These are phyloP conservation scores for Sclerotinia nivalis DNA, from an alignment of 2,329 filamentous ascomycete genomes.

Conservation along the genomic window DNA sequence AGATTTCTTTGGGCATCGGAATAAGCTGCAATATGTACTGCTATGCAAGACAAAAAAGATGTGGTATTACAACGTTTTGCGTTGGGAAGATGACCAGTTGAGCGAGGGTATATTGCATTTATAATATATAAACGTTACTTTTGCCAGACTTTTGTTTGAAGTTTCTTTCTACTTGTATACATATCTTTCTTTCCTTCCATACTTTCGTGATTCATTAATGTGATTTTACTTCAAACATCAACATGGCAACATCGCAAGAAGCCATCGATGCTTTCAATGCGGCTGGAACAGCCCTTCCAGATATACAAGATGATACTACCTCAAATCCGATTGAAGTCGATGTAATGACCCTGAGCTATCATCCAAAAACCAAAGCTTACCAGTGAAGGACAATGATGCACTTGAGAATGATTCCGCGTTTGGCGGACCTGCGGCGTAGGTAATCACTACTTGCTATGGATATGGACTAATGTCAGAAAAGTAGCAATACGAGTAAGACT, in stretches of 20 bases:
- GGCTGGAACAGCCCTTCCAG: background rate
- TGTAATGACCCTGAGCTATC: background rate
- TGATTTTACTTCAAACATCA: background rate
- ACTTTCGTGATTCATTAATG: background rate
- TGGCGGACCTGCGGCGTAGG: slow-evolving; percentile 7
- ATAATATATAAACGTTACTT: background rate
- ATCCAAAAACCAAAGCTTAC: slow-evolving; percentile 3
- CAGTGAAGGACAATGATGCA: slow-evolving; percentile 5
- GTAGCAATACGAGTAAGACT: slow-evolving; percentile 22
- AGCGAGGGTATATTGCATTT: background rate
- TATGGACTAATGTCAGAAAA: slow-evolving; percentile 1
- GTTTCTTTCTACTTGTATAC: background rate
- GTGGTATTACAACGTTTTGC: slow-evolving; percentile 17
- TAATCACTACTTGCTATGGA: background rate
- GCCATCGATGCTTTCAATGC: slow-evolving; percentile 15
- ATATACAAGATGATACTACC: background rate
- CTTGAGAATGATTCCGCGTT: slow-evolving; percentile 19
- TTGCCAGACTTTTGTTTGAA: background rate
- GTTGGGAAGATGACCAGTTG: slow-evolving; percentile 9
- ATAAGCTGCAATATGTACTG: slow-evolving; percentile 18
- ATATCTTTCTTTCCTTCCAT: background rate
- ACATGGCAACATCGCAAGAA: slow-evolving; percentile 20
- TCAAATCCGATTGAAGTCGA: slow-evolving; percentile 13
- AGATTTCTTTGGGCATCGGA: slow-evolving; percentile 4
- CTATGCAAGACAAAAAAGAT: slow-evolving; percentile 7